Evolutionary conservation across 768 basidiomycete genomes (phyloP), one percentile per base, ranked within the genome.

Genomic region (Dendrothele bispora): DNA sequence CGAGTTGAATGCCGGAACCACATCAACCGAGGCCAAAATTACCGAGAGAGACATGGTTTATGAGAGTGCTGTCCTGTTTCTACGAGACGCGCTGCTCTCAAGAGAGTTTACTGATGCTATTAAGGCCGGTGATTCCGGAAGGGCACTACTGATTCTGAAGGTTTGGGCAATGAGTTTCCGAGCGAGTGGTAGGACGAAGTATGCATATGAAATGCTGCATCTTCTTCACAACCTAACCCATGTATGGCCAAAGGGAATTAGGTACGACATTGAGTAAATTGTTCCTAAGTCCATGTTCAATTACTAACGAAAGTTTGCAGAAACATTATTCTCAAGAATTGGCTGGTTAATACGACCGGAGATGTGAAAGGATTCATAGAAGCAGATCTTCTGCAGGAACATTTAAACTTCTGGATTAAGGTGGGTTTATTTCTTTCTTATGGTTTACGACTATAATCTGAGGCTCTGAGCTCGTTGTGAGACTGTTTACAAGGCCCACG

Each of bases 381-480:
- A n/a, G 52, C 67, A 0, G 67, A 68, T 27, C 53, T 67, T 0
- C 40, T 69, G 24, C 66, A 69, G 26, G 65, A 68, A 30, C 68
- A 68, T 39, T 27, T 59, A 24, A 66, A 67, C 29, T 63, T 53
- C 41, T 68, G 61, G 61, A 64, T 61, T 15, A 67, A 67, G 59
- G 67, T 65, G n/a, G 17, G 43, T 27, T 14, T 7, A 17, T 14
- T 35, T 7, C 2, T 24, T 17, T 26, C 15, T 25, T 3, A 12
- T n/a, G n/a, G n/a, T n/a, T n/a, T n/a, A n/a, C n/a, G n/a, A n/a
- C n/a, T n/a, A n/a, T n/a, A n/a, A n/a, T n/a, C n/a, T n/a, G n/a
- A n/a, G n/a, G n/a, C n/a, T n/a, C n/a, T 38, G 6, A 38, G 15
- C 5, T 24, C 41, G 39, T 24, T 22, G 26, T 21, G 22, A 49